phyloP scores from a whole-genome alignment of 2,329 filamentous ascomycete species.

The Calonectria pteridis region DNA sequence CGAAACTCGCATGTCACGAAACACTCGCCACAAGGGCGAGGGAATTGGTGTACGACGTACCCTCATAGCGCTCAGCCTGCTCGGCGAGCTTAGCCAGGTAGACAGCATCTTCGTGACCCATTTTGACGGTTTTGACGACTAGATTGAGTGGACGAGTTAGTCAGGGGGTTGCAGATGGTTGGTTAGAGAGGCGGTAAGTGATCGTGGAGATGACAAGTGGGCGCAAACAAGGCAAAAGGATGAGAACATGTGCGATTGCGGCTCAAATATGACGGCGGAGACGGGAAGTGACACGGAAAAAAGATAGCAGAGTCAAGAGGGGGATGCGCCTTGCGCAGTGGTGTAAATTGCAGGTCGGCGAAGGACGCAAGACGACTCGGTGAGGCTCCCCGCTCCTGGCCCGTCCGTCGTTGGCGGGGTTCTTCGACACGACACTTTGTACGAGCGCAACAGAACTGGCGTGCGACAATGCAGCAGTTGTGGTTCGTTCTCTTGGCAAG shows the following conservation, averaged over 20 bases:
- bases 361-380: slow-evolving; percentile 40
- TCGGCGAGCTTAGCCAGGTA: slow-evolving; percentile 99
- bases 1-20: slow-evolving; percentile 15
- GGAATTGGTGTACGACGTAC: slow-evolving; percentile 65
- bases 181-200: slow-evolving; percentile 36
- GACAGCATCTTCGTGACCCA: slow-evolving; percentile 99
- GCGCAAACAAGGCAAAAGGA: slow-evolving; percentile 35
- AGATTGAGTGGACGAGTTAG: slow-evolving; percentile 38
- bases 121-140: slow-evolving; percentile 68
- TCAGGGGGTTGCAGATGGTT: slow-evolving; percentile 38
- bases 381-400: slow-evolving; percentile 48
- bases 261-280: slow-evolving; percentile 22
- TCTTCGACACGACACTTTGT: slow-evolving; percentile 37
- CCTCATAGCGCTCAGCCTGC: slow-evolving; percentile 99
- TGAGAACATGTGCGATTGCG: slow-evolving; percentile 31
- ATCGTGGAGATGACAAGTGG: slow-evolving; percentile 25
- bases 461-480: slow-evolving; percentile 19
- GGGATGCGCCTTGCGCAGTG: slow-evolving; percentile 44
- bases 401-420: slow-evolving; percentile 44
- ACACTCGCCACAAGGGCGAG: not conserved
- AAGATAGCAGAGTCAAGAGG: slow-evolving; percentile 32
- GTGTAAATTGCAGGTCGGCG: slow-evolving; percentile 23
- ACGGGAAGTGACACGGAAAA: slow-evolving; percentile 29
- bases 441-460: slow-evolving; percentile 28
- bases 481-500: slow-evolving; percentile 25